Evolutionary conservation across 2,329 filamentous ascomycete genomes (phyloP).

Genomic region (Polychaeton citri): DNA sequence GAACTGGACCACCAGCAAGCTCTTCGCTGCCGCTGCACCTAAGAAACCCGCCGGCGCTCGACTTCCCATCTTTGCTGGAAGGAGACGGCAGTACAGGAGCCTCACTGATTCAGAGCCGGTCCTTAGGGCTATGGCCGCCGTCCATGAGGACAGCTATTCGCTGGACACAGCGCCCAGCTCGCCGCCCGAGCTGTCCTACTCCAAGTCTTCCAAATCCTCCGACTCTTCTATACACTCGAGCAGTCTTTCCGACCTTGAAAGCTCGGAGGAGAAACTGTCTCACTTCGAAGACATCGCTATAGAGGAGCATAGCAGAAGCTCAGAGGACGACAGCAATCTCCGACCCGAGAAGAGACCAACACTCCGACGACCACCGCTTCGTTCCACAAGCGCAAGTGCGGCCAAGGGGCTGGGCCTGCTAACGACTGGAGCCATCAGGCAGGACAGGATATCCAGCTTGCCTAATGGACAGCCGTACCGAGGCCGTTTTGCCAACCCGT

Average conservation of each 20-base stretch:
- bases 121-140: neutral
- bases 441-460: too few relatives aligned
- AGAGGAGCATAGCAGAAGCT: constrained; percentile 41
- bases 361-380: constrained; percentile 11
- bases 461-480: neutral
- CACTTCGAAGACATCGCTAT: constrained; percentile 93
- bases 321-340: constrained; percentile 37
- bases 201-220: constrained; percentile 73
- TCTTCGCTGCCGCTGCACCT: neutral
- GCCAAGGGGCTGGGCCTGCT: neutral
- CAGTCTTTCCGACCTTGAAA: constrained; percentile 50
- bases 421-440: neutral
- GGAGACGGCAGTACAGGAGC: neutral
- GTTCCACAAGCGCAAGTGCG: constrained; percentile 2
- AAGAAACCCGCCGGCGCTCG: neutral
- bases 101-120: constrained; percentile 3
- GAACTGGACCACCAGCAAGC: neutral
- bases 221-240: constrained; percentile 72
- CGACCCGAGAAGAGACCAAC: constrained; percentile 18
- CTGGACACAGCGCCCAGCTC: constrained; percentile 42
- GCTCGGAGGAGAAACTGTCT: constrained; percentile 50
- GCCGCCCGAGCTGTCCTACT: constrained; percentile 65
- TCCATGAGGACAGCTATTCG: neutral
- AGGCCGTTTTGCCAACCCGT: too few relatives aligned
- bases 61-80: neutral